Evolutionary conservation across 2,329 filamentous ascomycete species (phyloP).

Genomic region (Stemphylium vesicarium): DNA sequence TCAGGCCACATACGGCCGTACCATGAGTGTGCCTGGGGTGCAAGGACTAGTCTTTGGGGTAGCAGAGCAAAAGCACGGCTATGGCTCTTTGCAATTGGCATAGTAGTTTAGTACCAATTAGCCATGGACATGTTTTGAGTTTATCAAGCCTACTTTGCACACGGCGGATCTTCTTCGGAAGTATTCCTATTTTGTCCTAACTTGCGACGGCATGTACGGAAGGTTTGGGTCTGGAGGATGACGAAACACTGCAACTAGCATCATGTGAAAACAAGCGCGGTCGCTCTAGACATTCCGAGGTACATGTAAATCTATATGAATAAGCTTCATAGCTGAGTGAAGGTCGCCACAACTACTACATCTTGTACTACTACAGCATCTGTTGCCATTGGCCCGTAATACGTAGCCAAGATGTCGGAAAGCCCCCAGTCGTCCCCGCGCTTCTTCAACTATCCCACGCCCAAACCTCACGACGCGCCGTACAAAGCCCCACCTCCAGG

Average conservation of each 20-base stretch:
- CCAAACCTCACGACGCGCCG: slow-evolving; percentile 38
- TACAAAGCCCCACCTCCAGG: slow-evolving; percentile 44
- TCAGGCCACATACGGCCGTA: slow-evolving; percentile 2
- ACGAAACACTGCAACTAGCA: neutral
- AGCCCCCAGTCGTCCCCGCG: slow-evolving; percentile 20
- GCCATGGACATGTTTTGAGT: neutral
- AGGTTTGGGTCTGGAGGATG: neutral
- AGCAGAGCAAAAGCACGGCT: slow-evolving; percentile 2
- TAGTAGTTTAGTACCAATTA: neutral
- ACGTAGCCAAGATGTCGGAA: slow-evolving; percentile 31
- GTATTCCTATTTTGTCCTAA: neutral
- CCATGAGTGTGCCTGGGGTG: slow-evolving; percentile 7
- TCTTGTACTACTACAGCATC: neutral
- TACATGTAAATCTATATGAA: neutral
- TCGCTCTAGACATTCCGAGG: slow-evolving; percentile 6
- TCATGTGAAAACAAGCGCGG: slow-evolving; percentile 4
- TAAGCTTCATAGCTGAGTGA: neutral
- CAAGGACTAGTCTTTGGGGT: slow-evolving; percentile 5
- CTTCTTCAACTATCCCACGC: slow-evolving; percentile 47
- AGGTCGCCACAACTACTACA: neutral
- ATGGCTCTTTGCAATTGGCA: slow-evolving; percentile 1
- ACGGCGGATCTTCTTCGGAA: neutral
- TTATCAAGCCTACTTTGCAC: neutral
- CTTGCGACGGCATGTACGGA: neutral
- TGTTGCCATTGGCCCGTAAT: neutral